Conservation (phyloP, 2,329 filamentous ascomycete genomes). For the Aquanectria penicillioides region DNA sequence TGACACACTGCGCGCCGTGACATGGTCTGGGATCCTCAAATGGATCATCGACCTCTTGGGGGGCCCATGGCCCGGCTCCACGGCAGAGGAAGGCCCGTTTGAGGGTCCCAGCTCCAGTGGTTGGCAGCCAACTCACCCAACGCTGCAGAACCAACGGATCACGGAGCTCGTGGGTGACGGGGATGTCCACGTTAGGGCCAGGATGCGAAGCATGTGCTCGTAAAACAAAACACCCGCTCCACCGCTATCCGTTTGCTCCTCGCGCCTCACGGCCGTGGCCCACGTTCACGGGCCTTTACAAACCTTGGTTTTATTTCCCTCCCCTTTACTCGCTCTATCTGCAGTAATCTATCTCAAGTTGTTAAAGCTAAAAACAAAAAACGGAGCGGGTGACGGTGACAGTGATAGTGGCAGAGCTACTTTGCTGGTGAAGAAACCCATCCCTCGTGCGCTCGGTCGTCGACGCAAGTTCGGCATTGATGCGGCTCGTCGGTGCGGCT, state of each 20-base stretch:
- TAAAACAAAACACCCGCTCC: conserved; percentile 8
- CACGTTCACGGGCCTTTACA: too few relatives aligned
- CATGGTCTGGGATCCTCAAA: conserved; percentile 16
- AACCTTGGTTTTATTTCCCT: too few relatives aligned
- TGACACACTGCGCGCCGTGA: background rate
- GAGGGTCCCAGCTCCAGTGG: conserved; percentile 1
- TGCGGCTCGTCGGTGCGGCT: conserved; percentile 20
- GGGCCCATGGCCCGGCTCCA: background rate
- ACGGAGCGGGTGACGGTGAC: too few relatives aligned
- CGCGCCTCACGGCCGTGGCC: too few relatives aligned
- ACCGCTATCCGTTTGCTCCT: background rate
- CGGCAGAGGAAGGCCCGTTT: background rate
- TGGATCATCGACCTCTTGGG: conserved; percentile 30
- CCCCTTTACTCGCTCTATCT: too few relatives aligned
- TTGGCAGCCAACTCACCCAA: background rate
- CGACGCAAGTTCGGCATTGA: conserved; percentile 17
- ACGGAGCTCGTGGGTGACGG: background rate
- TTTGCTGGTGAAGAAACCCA: background rate
- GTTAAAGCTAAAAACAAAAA: too few relatives aligned
- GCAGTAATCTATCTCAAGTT: too few relatives aligned
- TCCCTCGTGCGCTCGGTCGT: conserved; percentile 10
- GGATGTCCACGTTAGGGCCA: background rate
- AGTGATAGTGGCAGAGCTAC: too few relatives aligned
- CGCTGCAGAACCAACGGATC: too few relatives aligned
- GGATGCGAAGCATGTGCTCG: background rate